Evolutionary conservation across 192 early-diverging fungal genomes (phyloP), one percentile per base, ranked within the genome.

Genomic region (Rhizophagus prolifer): DNA sequence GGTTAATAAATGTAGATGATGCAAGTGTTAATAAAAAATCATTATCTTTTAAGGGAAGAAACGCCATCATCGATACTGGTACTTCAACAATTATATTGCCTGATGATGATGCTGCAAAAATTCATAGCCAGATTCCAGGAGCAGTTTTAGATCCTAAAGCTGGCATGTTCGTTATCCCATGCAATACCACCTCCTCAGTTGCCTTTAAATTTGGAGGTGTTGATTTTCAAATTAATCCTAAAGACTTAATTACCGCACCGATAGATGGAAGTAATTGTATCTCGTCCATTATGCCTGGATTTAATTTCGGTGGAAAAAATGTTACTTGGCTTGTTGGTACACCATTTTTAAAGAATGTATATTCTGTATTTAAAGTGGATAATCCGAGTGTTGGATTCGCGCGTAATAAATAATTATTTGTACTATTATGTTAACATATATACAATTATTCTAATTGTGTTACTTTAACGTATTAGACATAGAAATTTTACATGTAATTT

Each of bases 51-150:
- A 61, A 61, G 16, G 36, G 36, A 38, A 54, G 62, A 1, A 30
- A 64, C 19, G 76, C 85, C 14, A 84, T 86, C n/a, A 83, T 90
- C 13, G 88, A 90, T 72, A 88, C 87, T 8, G 88, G 88, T 8
- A 90, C 88, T 36, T 81, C 87, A 3, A 64, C 83, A 3, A 79
- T 87, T 71, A 74, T 92, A 81, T 50, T 87, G 1, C 86, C 88
- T 7, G 16, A 75, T 13, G 21, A 54, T 0, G 67, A 82, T 19
- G 66, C 83, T 0, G 67, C 82, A 0, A 63, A 62, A n/a, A 78
- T 89, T 46, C 86, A 89, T 76, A 54, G 61, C 1, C 68, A 30
- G 0, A 87, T 89, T 44, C 81, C 83, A 7, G 79, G 80, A 9
- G 80, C 86, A n/a, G 10, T 5, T 38, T 38, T 38, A 9, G 2